Conservation (phyloP, 164 flowering plant species). For the Vitis cinerea region DNA sequence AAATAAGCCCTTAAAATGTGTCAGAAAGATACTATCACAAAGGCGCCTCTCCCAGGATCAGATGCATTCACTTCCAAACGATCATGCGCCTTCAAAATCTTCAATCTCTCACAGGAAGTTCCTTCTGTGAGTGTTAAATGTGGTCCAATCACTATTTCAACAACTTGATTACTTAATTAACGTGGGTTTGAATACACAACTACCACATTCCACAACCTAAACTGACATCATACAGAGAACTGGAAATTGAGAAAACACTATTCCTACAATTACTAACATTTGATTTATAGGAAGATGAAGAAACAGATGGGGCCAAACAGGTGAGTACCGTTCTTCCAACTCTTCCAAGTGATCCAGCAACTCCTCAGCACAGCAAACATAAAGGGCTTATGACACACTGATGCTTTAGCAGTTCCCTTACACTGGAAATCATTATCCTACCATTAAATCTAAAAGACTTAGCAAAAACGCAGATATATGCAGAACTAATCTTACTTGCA, state of each 20-base stretch:
- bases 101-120: too few species aligned
- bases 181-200: too few species aligned
- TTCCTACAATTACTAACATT: not conserved
- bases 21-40: too few species aligned
- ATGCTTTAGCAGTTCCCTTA: too few species aligned
- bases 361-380: not conserved
- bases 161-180: too few species aligned
- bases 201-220: too few species aligned
- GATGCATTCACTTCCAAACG: too few species aligned
- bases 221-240: not conserved
- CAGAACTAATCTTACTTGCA: conserved; percentile 15
- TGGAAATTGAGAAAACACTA: not conserved
- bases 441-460: not conserved
- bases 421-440: not conserved
- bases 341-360: not conserved
- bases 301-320: not conserved
- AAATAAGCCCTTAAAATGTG: too few species aligned
- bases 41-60: too few species aligned
- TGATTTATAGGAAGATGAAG: not conserved
- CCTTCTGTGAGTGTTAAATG: too few species aligned
- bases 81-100: too few species aligned
- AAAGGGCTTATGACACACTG: not conserved
- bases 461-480: conserved; percentile 7
- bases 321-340: not conserved
- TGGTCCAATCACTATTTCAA: too few species aligned